Evolutionary conservation across 305 asterid genomes (phyloP).

Genomic region (Fraxinus albicans): DNA sequence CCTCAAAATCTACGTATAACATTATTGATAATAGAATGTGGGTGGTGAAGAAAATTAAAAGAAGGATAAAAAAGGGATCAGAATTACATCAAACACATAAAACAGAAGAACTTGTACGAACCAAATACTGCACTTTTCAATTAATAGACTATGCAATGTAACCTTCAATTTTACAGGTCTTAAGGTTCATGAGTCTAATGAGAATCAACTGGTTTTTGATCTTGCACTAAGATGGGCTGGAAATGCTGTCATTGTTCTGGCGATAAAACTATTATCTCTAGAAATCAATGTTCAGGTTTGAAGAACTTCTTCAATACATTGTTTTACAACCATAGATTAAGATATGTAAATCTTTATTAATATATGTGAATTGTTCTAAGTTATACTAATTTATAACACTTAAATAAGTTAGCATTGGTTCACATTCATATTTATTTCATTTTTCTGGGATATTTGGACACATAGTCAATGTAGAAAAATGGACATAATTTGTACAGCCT

Average conservation of each 20-base stretch:
- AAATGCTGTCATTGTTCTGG: constrained; percentile 55
- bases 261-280: constrained; percentile 39
- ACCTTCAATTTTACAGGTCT: constrained; percentile 44
- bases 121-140: neutral
- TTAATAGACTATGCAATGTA: neutral
- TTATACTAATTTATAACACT: neutral
- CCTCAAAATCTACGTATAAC: neutral
- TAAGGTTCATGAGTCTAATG: constrained; percentile 60
- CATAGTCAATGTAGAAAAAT: neutral
- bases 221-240: constrained; percentile 75
- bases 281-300: constrained; percentile 56
- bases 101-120: neutral
- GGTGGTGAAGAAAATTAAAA: neutral
- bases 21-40: neutral
- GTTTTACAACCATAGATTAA: neutral
- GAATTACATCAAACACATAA: neutral
- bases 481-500: neutral
- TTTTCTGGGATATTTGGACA: neutral
- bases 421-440: neutral
- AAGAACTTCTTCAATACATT: constrained; percentile 6
- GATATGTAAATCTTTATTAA: neutral
- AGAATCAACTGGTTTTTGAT: constrained; percentile 66
- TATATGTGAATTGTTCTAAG: neutral
- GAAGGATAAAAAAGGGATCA: neutral
- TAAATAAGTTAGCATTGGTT: neutral